A percentile compares a stretch with the other conserved stretches of the same genome.
Evolutionary conservation across 495 filamentous ascomycete species (phyloP).

Genomic region (Neurospora sp.): DNA sequence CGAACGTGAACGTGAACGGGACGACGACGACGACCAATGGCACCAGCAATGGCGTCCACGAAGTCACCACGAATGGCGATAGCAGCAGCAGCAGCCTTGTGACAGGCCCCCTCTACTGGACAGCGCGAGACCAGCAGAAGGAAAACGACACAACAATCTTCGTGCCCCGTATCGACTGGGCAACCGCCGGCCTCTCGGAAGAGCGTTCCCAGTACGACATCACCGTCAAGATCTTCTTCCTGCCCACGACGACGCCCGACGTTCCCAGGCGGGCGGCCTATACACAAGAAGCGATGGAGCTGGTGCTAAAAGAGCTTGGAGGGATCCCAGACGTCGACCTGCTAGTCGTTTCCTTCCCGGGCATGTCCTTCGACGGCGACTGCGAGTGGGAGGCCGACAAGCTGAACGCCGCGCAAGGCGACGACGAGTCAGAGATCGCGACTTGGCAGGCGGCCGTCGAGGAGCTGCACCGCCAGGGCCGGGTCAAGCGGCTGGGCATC

Average conservation of each 20-base stretch:
- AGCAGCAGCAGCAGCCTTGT: constrained; percentile 19
- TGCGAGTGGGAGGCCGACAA: constrained; percentile 70
- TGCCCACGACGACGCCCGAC: constrained; percentile 50
- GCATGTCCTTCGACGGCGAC: constrained; percentile 86
- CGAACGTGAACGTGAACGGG: constrained; percentile 24
- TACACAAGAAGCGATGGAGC: constrained; percentile 69
- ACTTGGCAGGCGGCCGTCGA: constrained; percentile 54
- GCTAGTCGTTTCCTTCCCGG: constrained; percentile 86
- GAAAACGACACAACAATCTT: constrained; percentile 51
- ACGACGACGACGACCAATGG: constrained; percentile 27
- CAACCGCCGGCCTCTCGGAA: constrained; percentile 59
- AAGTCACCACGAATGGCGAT: constrained; percentile 28
- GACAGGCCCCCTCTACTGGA: constrained; percentile 45
- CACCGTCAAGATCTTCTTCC: constrained; percentile 87
- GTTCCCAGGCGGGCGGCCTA: constrained; percentile 50
- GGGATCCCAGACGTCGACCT: constrained; percentile 64
- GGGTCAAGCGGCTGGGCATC: constrained; percentile 66
- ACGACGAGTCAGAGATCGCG: constrained; percentile 52
- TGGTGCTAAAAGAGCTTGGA: constrained; percentile 70
- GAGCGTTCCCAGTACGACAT: constrained; percentile 79
- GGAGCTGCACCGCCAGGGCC: constrained; percentile 65
- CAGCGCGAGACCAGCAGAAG: constrained; percentile 26
- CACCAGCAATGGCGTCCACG: constrained; percentile 37
- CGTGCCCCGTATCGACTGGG: constrained; percentile 67
- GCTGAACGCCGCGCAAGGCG: constrained; percentile 48